Conservation (phyloP, 306 rosid genomes). For the Medicago lupulina region DNA sequence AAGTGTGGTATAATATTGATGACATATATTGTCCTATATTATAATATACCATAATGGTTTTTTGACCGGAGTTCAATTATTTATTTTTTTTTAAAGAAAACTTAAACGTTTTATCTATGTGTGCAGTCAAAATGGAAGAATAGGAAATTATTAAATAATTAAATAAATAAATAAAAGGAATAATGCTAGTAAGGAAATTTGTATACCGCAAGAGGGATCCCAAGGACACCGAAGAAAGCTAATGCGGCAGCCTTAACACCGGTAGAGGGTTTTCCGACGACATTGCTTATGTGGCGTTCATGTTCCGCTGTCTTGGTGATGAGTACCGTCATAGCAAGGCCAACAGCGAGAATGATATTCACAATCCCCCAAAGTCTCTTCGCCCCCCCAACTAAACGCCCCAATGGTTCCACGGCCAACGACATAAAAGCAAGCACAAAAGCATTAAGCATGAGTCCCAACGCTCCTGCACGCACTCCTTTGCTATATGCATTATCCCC, state of each 20-base stretch:
- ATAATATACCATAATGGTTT: too few species aligned
- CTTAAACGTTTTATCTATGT: neutral
- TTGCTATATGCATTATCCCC: conserved; percentile 42
- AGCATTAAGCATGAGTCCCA: conserved; percentile 68
- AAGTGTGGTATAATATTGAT: too few species aligned
- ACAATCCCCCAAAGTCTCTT: conserved; percentile 73
- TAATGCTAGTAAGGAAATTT: neutral
- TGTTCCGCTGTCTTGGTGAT: conserved; percentile 61
- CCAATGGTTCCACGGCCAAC: conserved; percentile 52
- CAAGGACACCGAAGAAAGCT: conserved; percentile 57
- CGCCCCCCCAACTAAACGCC: conserved; percentile 63
- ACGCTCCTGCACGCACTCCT: conserved; percentile 63
- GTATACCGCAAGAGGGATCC: conserved; percentile 73
- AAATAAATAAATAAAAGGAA: neutral
- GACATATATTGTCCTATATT: too few species aligned
- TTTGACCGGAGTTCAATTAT: too few species aligned
- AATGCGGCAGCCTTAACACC: conserved; percentile 57
- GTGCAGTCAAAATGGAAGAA: too few species aligned
- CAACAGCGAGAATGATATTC: conserved; percentile 60
- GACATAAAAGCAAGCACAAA: conserved; percentile 65
- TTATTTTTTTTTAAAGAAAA: neutral
- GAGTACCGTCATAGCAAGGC: conserved; percentile 51
- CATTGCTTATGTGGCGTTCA: neutral
- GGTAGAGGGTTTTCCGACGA: neutral
- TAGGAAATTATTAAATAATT: neutral